phyloP scores from a whole-genome alignment of 495 filamentous ascomycete species.

The Hypoxylon lenormandii region DNA sequence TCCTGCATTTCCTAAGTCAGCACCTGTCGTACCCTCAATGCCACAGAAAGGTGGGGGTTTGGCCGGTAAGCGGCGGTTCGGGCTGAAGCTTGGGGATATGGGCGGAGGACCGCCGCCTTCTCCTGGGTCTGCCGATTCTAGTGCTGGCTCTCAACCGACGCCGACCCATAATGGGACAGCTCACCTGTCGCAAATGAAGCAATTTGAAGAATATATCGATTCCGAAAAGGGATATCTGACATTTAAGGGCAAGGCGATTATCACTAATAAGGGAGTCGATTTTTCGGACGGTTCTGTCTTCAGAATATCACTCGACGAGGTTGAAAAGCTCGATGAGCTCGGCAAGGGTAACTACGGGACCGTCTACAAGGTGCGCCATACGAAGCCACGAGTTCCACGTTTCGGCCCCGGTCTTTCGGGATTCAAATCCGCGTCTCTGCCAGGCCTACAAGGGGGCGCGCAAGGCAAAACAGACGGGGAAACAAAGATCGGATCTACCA shows the following conservation, averaged over 20 bases:
- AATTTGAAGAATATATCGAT: slow-evolving; percentile 92
- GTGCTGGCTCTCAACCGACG: slow-evolving; percentile 5
- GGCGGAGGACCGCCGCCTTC: slow-evolving; percentile 45
- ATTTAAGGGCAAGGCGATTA: slow-evolving; percentile 91
- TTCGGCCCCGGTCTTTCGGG: slow-evolving; percentile 80
- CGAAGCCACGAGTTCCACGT: slow-evolving; percentile 78
- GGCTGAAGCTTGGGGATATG: slow-evolving; percentile 59
- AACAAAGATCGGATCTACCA: slow-evolving; percentile 52
- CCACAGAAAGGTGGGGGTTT: slow-evolving; percentile 35
- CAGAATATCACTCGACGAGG: slow-evolving; percentile 93
- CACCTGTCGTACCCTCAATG: slow-evolving; percentile 56
- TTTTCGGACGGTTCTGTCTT: slow-evolving; percentile 91
- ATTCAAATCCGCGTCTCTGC: slow-evolving; percentile 59
- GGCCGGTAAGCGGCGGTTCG: slow-evolving; percentile 48
- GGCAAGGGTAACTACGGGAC: slow-evolving; percentile 99
- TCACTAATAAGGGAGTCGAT: slow-evolving; percentile 88
- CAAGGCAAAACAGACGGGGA: slow-evolving; percentile 50
- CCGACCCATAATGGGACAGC: slow-evolving; percentile 53
- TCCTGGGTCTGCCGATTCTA: slow-evolving; percentile 16
- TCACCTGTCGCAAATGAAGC: slow-evolving; percentile 79
- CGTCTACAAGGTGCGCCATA: slow-evolving; percentile 94
- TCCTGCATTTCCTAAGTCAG: slow-evolving; percentile 61
- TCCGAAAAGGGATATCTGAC: slow-evolving; percentile 88
- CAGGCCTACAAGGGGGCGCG: slow-evolving; percentile 49
- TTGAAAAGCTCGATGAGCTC: slow-evolving; percentile 92